Conservation (phyloP, 2,329 filamentous ascomycete genomes). For the Sporothrix brasiliensis region DNA sequence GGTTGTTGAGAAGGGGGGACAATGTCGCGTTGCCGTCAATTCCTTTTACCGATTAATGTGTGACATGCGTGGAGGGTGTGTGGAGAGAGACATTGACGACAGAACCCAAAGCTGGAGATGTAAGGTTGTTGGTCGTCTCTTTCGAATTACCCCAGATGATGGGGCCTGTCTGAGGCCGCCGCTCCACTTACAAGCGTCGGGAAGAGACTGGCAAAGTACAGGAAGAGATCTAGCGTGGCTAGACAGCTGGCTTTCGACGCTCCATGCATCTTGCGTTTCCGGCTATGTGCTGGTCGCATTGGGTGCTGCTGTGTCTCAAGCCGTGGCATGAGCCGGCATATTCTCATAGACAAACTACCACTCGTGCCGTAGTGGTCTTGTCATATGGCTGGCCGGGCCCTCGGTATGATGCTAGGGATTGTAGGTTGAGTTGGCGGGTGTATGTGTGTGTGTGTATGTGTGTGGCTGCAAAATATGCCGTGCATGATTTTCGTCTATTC, state of each 20-base stretch:
- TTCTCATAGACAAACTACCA: not conserved
- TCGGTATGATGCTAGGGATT: slow-evolving; percentile 10
- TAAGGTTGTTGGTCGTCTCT: slow-evolving; percentile 1
- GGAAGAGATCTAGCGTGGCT: not conserved
- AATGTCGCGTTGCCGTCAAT: not conserved
- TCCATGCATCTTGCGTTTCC: not conserved
- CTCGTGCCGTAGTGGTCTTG: not conserved
- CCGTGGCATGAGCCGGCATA: slow-evolving; percentile 14
- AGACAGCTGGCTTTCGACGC: slow-evolving; percentile 16
- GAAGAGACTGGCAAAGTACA: not conserved
- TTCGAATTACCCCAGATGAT: slow-evolving; percentile 18
- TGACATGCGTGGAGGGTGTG: not conserved
- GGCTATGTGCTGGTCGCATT: not conserved
- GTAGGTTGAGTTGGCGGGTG: not conserved
- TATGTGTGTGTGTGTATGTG: not conserved
- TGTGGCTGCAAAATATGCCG: not conserved
- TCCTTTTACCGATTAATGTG: not conserved
- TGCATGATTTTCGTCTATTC: not conserved
- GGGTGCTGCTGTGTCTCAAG: not conserved
- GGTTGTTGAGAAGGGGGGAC: not conserved
- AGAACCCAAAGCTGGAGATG: slow-evolving; percentile 7
- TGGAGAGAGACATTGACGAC: not conserved
- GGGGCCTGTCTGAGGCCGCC: not conserved
- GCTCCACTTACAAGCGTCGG: not conserved
- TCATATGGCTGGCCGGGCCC: slow-evolving; percentile 23